Evolutionary conservation across 768 basidiomycete genomes (phyloP).

Genomic region (Lactarius hengduanensis): DNA sequence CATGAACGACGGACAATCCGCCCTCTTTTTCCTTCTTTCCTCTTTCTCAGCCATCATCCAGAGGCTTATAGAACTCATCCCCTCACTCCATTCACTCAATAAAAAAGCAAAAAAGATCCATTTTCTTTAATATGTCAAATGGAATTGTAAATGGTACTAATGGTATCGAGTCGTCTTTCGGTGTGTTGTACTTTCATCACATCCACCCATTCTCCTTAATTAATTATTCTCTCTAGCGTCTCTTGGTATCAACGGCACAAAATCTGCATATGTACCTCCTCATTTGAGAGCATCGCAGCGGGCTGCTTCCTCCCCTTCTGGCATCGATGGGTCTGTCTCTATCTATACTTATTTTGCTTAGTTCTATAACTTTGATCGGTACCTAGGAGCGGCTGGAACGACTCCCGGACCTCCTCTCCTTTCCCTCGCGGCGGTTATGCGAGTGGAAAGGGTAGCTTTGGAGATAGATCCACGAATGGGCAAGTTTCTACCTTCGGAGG

Average conservation of each 20-base stretch:
- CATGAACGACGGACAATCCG: background rate
- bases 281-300: slow-evolving; percentile 85
- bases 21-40: slow-evolving; percentile 29
- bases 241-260: slow-evolving; percentile 67
- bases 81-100: slow-evolving; percentile 30
- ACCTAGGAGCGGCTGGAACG: slow-evolving; percentile 69
- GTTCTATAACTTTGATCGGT: slow-evolving; percentile 26
- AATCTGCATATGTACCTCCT: slow-evolving; percentile 86
- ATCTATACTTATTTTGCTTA: background rate
- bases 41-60: slow-evolving; percentile 38
- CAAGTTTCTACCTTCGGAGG: slow-evolving; percentile 39
- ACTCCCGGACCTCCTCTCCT: slow-evolving; percentile 66
- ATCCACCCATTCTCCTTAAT: background rate
- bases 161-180: slow-evolving; percentile 74
- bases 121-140: slow-evolving; percentile 77
- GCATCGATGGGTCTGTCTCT: slow-evolving; percentile 51
- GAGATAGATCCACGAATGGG: slow-evolving; percentile 43
- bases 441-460: slow-evolving; percentile 42
- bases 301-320: slow-evolving; percentile 59
- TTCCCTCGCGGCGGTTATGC: slow-evolving; percentile 43
- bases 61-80: slow-evolving; percentile 38
- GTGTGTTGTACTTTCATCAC: slow-evolving; percentile 32
- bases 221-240: slow-evolving; percentile 47
- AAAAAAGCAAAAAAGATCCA: slow-evolving; percentile 21
- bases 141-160: slow-evolving; percentile 78